These are phyloP conservation scores for Colletotrichum sp. DNA, from an alignment of 2,329 filamentous ascomycete species.

Conservation along the genomic window DNA sequence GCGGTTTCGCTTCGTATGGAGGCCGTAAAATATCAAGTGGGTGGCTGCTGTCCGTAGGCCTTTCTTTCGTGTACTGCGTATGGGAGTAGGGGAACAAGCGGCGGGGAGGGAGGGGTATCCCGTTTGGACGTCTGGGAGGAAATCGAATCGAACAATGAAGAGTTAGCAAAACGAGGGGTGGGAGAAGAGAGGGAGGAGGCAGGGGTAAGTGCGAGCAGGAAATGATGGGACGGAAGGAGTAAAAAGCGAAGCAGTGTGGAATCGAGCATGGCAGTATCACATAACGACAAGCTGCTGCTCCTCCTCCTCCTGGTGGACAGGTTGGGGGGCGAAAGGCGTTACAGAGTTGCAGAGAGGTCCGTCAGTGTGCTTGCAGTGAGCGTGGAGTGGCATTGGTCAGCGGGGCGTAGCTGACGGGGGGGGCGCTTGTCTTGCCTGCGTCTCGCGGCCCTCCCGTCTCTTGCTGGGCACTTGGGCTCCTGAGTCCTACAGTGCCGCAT, in stretches of 20 bases:
- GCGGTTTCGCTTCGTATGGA: background rate
- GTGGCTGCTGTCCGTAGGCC: background rate
- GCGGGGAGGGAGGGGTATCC: background rate
- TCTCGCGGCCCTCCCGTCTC: background rate
- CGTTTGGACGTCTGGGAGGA: background rate
- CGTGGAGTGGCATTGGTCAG: slow-evolving; percentile 20
- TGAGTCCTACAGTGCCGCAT: background rate
- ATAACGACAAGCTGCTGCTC: background rate
- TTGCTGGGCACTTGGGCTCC: background rate
- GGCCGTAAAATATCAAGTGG: background rate
- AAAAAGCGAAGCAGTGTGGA: slow-evolving; percentile 6
- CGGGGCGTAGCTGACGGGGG: slow-evolving; percentile 4
- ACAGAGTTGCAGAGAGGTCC: slow-evolving; percentile 20
- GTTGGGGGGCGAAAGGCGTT: slow-evolving; percentile 15
- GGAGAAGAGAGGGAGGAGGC: background rate
- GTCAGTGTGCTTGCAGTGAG: slow-evolving; percentile 22
- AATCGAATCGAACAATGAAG: background rate
- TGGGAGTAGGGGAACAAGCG: background rate
- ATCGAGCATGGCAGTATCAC: slow-evolving; percentile 12
- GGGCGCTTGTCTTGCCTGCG: background rate
- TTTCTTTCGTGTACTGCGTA: background rate
- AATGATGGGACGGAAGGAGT: slow-evolving; percentile 17
- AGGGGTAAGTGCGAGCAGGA: background rate
- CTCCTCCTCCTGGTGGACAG: background rate
- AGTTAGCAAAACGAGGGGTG: background rate